A percentile compares a stretch with the other conserved stretches of the same genome.
Evolutionary conservation across 192 early-diverging fungal genomes (phyloP).

Genomic region (Gaertneriomyces semiglobifer): DNA sequence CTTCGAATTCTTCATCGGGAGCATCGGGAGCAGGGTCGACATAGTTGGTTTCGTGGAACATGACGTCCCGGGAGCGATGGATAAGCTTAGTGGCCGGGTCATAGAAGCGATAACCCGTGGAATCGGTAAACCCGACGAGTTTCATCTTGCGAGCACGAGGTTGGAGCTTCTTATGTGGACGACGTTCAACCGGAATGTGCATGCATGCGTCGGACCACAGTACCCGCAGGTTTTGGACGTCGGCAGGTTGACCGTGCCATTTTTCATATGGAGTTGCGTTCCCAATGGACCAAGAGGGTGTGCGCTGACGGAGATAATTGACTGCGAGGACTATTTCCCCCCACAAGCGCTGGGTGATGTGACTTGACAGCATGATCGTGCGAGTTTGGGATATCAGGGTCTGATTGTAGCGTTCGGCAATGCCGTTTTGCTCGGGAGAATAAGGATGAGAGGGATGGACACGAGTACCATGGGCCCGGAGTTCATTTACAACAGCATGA

Average conservation of each 20-base stretch:
- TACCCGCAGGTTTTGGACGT: background rate
- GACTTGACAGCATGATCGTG: background rate
- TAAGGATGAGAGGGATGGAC: slow-evolving; percentile 12
- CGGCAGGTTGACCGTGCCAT: background rate
- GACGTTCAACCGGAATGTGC: no score
- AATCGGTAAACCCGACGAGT: no score
- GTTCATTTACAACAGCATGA: no score
- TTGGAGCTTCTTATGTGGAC: no score
- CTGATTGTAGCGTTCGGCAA: slow-evolving; percentile 12
- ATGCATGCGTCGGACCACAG: background rate
- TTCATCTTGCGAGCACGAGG: no score
- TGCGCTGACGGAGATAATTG: slow-evolving; percentile 12
- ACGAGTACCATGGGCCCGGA: no score
- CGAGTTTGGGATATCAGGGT: slow-evolving; percentile 8
- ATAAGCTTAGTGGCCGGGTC: no score
- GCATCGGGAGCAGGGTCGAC: no score
- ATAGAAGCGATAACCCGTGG: no score
- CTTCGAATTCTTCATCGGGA: no score
- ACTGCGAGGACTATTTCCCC: slow-evolving; percentile 3
- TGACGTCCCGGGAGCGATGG: no score
- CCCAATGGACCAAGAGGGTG: background rate
- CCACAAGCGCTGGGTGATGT: background rate
- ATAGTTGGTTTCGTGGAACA: no score
- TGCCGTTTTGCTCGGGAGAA: slow-evolving; percentile 17
- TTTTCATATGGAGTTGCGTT: slow-evolving; percentile 5